phyloP scores from a whole-genome alignment of 2,329 filamentous ascomycete species.

The Fusarium sp. region DNA sequence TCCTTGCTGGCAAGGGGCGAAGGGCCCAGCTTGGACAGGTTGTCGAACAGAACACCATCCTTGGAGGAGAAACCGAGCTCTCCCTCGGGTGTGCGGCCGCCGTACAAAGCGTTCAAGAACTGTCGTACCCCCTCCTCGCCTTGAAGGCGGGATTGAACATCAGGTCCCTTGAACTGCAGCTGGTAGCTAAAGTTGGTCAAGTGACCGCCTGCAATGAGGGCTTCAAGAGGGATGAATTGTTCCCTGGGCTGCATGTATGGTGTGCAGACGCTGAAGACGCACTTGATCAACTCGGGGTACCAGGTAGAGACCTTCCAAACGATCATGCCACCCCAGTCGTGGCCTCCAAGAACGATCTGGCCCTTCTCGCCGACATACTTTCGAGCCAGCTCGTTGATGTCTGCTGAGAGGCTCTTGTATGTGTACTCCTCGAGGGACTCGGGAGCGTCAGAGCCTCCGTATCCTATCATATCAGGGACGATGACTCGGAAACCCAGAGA shows the following conservation, averaged over 20 bases:
- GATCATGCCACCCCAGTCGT: slow-evolving; percentile 90
- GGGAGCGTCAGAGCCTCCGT: slow-evolving; percentile 80
- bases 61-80: slow-evolving; percentile 68
- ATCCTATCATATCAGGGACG: slow-evolving; percentile 88
- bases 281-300: slow-evolving; percentile 77
- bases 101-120: slow-evolving; percentile 79
- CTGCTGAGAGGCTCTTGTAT: slow-evolving; percentile 77
- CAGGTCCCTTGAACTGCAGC: slow-evolving; percentile 78
- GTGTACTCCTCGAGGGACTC: slow-evolving; percentile 72
- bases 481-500: slow-evolving; percentile 82
- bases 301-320: slow-evolving; percentile 81
- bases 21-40: slow-evolving; percentile 66
- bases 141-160: slow-evolving; percentile 69
- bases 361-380: slow-evolving; percentile 60
- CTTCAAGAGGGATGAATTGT: slow-evolving; percentile 67
- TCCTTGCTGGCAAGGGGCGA: slow-evolving; percentile 72
- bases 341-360: slow-evolving; percentile 83
- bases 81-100: slow-evolving; percentile 68
- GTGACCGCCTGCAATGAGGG: slow-evolving; percentile 64
- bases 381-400: slow-evolving; percentile 78
- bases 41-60: slow-evolving; percentile 73
- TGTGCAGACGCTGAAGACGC: slow-evolving; percentile 84
- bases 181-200: slow-evolving; percentile 86
- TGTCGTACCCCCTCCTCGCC: slow-evolving; percentile 72
- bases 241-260: slow-evolving; percentile 71